Evolutionary conservation across 345 rosid species (phyloP).

Genomic region (Eucalyptus cloeziana): DNA sequence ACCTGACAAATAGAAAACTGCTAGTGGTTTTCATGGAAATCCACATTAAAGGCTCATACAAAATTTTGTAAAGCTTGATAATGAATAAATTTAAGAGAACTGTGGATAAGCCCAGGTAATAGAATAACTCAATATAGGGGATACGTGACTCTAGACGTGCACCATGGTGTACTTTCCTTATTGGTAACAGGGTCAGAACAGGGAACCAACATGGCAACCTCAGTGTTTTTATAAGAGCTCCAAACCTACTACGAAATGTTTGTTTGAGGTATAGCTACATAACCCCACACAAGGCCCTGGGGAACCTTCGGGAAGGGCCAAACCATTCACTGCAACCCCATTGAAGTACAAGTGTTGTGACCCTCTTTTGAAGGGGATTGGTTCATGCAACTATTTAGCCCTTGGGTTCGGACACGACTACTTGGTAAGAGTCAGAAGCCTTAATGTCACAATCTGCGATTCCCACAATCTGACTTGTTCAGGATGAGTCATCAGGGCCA

Average conservation of each 20-base stretch:
- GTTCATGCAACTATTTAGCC: background rate
- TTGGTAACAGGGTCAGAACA: background rate
- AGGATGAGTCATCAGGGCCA: background rate
- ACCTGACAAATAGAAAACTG: background rate
- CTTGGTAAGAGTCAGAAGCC: background rate
- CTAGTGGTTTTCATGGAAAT: background rate
- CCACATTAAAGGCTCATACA: background rate
- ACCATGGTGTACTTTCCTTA: background rate
- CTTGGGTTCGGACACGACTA: background rate
- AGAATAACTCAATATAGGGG: background rate
- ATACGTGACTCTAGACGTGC: background rate
- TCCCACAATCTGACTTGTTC: background rate
- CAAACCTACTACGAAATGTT: background rate
- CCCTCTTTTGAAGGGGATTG: background rate
- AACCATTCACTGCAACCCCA: background rate
- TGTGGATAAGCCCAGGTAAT: background rate
- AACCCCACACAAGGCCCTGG: background rate
- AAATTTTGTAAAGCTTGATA: background rate
- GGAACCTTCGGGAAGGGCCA: background rate
- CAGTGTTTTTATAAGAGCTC: background rate
- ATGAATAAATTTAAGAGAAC: background rate
- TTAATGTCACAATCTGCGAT: background rate
- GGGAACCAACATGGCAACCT: background rate
- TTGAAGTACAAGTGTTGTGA: background rate
- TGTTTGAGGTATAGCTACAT: background rate